Base-by-base conservation (phyloP, 2,329 filamentous ascomycete species). In the Xylariales sp. region DNA sequence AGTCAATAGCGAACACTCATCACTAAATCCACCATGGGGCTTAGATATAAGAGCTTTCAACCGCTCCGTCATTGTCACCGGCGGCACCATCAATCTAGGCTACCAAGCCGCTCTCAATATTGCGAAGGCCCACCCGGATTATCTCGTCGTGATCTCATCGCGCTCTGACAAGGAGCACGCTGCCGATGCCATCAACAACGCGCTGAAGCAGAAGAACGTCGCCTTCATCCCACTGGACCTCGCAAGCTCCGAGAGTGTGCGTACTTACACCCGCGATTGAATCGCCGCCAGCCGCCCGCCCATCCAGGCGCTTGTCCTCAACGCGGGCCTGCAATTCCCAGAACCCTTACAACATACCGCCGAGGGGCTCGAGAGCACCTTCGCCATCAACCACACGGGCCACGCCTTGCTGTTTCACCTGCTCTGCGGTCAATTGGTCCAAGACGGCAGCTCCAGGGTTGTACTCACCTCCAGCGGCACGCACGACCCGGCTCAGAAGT, bases 351-450 rank as follows among this genome's bases (percentile, higher is more conserved):
- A 46, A 1, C 57, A 61, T 33, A 66, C 63, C 0, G 41, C 36
- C 0, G 65, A 74, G 15, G 65, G 66, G 6, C 49, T 73, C 28
- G 72, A 76, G 47, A 46, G 50, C 21, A 69, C 65, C 6, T 77
- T 77, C 45, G 69, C 57, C 5, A 58, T 72, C 44, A 69, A 63
- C 40, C 69, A 75, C 43, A 59, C 74, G 29, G 71, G 71, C 5
- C 69, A 76, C 45, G 64, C 69, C 12, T 52, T 74, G 3, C 61
- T 76, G 1, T 69, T 71, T 48, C 65, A 67, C 38, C 61, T 74
- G 4, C 58, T 77, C 4, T 53, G 52, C 4, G 62, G 67, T 0
- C 34, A 56, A 29, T 52, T 71, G 6, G 61, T 62, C 4, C 33
- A 48, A 0, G 51, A 62, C 5, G n/a, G n/a, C n/a, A n/a, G n/a